These are phyloP conservation scores for Boletus rufocinnamomeus DNA, from an alignment of 768 basidiomycete genomes.

Conservation along the genomic window DNA sequence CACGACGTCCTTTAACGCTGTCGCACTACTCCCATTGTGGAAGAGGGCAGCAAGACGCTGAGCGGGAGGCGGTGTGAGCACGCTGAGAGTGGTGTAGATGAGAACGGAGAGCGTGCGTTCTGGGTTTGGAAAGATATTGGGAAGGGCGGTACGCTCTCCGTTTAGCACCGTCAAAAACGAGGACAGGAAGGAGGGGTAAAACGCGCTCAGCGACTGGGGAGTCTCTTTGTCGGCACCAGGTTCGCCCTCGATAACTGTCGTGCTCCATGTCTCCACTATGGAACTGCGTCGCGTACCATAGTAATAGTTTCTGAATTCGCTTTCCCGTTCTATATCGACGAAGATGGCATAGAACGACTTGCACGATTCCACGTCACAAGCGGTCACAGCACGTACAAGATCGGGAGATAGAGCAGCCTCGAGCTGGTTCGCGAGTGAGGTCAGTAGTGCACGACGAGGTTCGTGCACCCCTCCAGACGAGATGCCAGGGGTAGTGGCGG, in stretches of 20 bases:
- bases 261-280: slow-evolving; percentile 71
- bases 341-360: slow-evolving; percentile 85
- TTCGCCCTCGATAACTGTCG: slow-evolving; percentile 45
- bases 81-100: slow-evolving; percentile 77
- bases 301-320: slow-evolving; percentile 94
- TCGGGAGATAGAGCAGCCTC: slow-evolving; percentile 92
- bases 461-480: slow-evolving; percentile 54
- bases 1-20: slow-evolving; percentile 71
- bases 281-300: slow-evolving; percentile 75
- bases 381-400: slow-evolving; percentile 82
- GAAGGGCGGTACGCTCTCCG: slow-evolving; percentile 71
- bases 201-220: slow-evolving; percentile 55
- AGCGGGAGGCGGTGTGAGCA: slow-evolving; percentile 78
- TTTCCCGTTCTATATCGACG: slow-evolving; percentile 85
- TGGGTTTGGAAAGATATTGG: slow-evolving; percentile 88
- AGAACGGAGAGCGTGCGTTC: slow-evolving; percentile 74
- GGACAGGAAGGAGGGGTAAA: slow-evolving; percentile 76
- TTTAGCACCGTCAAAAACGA: slow-evolving; percentile 65
- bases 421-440: slow-evolving; percentile 92
- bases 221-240: slow-evolving; percentile 45
- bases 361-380: slow-evolving; percentile 73
- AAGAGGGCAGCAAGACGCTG: slow-evolving; percentile 74
- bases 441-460: slow-evolving; percentile 78
- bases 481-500: slow-evolving; percentile 52
- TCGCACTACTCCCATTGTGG: slow-evolving; percentile 57